Evolutionary conservation across 1,139 yeast genomes (phyloP), one percentile per base, ranked within the genome.

Genomic region (Candida sp.): DNA sequence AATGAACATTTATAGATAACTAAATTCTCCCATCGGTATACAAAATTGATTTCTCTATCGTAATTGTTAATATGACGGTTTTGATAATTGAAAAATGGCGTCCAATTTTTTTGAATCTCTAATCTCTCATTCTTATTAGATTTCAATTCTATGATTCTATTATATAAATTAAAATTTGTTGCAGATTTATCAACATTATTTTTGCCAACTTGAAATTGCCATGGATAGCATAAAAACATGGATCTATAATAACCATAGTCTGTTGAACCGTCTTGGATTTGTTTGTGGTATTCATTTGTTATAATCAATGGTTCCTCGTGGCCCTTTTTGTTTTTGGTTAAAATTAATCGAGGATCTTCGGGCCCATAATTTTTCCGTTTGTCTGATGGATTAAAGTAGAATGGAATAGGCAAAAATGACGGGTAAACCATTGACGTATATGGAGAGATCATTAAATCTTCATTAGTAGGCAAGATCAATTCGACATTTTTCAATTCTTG

Each of bases 291-390:
- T 3, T 62, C 52, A 47, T 71, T 71, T 49, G 56, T 70, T 4
- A 69, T 48, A 22, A 71, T 49, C 33, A 70, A 42, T 2, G 66
- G 67, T 41, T 63, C 67, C 25, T 57, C 56, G 47, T 56, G 56
- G 1, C 76, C 75, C 25, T 57, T 57, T 44, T 57, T 57, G 49
- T 61, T 64, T 33, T 50, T 57, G 19, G 66, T 59, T 29, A 65
- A 43, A 8, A 72, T 51, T 21, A 74, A 58, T 42, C 77, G 60
- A 4, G 81, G 80, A 52, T 75, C 79, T 51, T 75, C 79, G 2
- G 80, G 77, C 1, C 80, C 79, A 42, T 60, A 66, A 47, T 57
- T 65, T 25, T 25, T 30, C 9, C 33, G 19, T 35, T 54, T 56
- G 1, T 57, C 55, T 1, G 36, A 37, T 2, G 44, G 43, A 37